phyloP scores from a whole-genome alignment of 1,284 basidiomycete species.

The Veloporphyrellus conicus region DNA sequence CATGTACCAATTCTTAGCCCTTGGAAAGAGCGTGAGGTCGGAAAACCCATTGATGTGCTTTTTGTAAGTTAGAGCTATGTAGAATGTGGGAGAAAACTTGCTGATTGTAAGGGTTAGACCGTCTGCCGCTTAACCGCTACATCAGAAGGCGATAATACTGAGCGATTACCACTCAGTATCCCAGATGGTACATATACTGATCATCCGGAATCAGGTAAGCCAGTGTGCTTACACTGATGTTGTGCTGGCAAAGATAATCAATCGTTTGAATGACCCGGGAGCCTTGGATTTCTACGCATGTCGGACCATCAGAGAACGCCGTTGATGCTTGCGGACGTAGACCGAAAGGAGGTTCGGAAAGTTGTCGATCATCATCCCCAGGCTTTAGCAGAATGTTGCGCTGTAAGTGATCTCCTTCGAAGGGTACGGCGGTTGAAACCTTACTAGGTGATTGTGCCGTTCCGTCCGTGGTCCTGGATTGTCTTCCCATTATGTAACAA shows the following conservation, averaged over 20 bases:
- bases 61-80: slow-evolving; percentile 9
- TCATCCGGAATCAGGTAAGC: no score
- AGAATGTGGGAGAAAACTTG: slow-evolving; percentile 12
- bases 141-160: no score
- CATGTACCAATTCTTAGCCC: slow-evolving; percentile 1
- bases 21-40: slow-evolving; percentile 10
- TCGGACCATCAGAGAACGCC: slow-evolving; percentile 9
- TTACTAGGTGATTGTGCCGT: slow-evolving; percentile 18
- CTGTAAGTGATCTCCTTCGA: no score
- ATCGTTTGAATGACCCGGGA: slow-evolving; percentile 16
- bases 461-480: slow-evolving; percentile 16
- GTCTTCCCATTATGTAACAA: slow-evolving; percentile 18
- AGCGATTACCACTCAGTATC: no score
- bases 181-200: no score
- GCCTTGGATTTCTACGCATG: slow-evolving; percentile 8
- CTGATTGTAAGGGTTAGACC: no score
- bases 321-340: slow-evolving; percentile 19
- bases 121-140: no score
- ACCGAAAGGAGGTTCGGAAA: slow-evolving; percentile 19
- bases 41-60: not conserved
- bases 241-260: slow-evolving; percentile 3
- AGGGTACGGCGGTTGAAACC: no score
- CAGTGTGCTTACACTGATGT: no score
- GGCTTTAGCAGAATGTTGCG: slow-evolving; percentile 1
- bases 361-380: slow-evolving; percentile 19